Evolutionary conservation across 1,284 basidiomycete species (phyloP).

Genomic region (Papiliotrema flavescens): DNA sequence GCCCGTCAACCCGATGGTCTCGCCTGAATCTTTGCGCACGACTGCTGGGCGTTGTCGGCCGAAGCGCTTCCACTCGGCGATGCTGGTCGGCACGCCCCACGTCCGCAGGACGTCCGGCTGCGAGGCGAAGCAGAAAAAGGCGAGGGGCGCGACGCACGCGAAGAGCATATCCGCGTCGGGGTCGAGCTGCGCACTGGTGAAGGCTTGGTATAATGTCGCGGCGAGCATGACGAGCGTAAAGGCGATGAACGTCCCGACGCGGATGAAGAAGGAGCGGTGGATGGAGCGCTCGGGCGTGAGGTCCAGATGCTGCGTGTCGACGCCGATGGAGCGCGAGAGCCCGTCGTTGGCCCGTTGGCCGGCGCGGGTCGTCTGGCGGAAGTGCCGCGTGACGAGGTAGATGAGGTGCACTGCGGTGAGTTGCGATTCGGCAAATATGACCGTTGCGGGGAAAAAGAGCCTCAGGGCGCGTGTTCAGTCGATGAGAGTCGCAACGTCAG

Average conservation of each 20-base stretch:
- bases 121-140: conserved; percentile 13
- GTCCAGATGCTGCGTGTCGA: no score
- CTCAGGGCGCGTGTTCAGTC: no score
- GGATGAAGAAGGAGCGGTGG: conserved; percentile 7
- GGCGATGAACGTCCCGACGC: conserved; percentile 9
- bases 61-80: not conserved
- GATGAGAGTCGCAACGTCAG: no score
- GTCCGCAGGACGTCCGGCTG: conserved; percentile 11
- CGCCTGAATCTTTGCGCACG: not conserved
- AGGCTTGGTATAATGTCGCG: conserved; percentile 9
- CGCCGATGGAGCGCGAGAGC: not conserved
- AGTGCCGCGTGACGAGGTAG: conserved; percentile 8
- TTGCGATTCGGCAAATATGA: not conserved
- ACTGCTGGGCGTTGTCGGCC: not conserved
- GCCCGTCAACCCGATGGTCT: not conserved
- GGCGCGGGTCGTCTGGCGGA: conserved; percentile 2
- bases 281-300: conserved; percentile 2
- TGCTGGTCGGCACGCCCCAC: conserved; percentile 10
- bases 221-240: conserved; percentile 12
- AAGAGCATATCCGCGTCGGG: conserved; percentile 7
- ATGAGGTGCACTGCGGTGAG: not conserved
- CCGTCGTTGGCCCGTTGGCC: no score
- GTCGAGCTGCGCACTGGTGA: conserved; percentile 6
- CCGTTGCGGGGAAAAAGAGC: no score
- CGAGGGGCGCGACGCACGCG: conserved; percentile 7